phyloP scores from a whole-genome alignment of 257 asterid species.

The Fraxinus americana region DNA sequence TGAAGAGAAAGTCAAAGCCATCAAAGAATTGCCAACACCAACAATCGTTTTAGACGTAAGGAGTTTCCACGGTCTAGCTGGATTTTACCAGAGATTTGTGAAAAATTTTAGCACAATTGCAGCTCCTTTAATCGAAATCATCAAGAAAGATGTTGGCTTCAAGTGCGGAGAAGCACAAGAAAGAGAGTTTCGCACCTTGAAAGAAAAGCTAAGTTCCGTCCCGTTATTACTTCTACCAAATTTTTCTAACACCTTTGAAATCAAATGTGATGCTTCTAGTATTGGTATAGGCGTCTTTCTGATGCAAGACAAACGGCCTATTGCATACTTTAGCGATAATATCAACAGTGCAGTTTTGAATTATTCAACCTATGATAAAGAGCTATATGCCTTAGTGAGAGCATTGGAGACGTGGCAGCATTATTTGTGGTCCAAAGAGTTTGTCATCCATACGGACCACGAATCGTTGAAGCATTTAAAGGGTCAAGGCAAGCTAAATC shows the following conservation, averaged over 20 bases:
- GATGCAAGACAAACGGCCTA: neutral
- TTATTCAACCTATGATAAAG: slow-evolving; percentile 7
- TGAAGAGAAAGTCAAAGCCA: neutral
- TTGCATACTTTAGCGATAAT: neutral
- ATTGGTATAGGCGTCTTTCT: neutral
- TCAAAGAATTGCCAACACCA: neutral
- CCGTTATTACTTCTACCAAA: neutral
- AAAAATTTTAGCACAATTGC: neutral
- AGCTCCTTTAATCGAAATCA: neutral
- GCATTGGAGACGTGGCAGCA: neutral
- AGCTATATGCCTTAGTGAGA: neutral
- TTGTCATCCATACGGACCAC: neutral
- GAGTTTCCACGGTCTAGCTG: neutral
- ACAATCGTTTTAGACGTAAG: neutral
- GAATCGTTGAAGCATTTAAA: neutral
- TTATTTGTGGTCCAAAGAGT: slow-evolving; percentile 4
- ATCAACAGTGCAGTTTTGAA: neutral
- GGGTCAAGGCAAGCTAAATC: neutral
- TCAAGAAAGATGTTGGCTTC: neutral
- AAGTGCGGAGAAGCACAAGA: neutral
- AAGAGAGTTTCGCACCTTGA: neutral
- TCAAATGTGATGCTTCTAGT: neutral
- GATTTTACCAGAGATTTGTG: neutral
- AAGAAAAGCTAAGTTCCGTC: neutral
- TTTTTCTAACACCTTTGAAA: neutral